These are phyloP conservation scores for Cyathus striatus DNA, from an alignment of 768 basidiomycete genomes.

Conservation along the genomic window DNA sequence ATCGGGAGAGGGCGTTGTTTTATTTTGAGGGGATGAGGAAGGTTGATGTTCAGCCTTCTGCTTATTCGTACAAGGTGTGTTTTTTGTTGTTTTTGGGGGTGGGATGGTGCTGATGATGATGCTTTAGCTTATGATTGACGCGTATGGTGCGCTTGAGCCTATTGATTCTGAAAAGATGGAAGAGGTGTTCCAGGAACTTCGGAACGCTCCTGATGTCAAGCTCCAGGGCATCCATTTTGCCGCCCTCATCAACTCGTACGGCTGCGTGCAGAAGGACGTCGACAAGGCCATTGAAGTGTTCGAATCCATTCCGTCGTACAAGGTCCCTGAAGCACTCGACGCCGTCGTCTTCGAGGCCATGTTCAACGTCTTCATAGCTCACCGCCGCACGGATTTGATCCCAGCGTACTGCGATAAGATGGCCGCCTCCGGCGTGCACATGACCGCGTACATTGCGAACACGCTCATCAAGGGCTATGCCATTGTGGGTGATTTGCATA, in stretches of 20 bases:
- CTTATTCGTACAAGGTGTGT: constrained; percentile 90
- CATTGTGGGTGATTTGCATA: constrained; percentile 60
- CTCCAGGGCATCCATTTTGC: constrained; percentile 57
- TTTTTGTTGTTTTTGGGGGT: background rate
- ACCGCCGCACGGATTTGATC: constrained; percentile 74
- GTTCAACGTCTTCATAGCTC: constrained; percentile 79
- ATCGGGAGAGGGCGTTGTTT: constrained; percentile 67
- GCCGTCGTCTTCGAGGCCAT: constrained; percentile 88
- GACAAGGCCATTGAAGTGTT: constrained; percentile 74
- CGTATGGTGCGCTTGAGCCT: constrained; percentile 83
- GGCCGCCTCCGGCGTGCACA: constrained; percentile 58
- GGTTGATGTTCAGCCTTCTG: constrained; percentile 66
- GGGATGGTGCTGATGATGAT: constrained; percentile 5
- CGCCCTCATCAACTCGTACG: constrained; percentile 84
- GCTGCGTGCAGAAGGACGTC: constrained; percentile 73
- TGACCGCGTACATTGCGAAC: constrained; percentile 96
- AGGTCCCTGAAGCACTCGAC: constrained; percentile 50
- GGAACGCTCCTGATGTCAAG: constrained; percentile 36
- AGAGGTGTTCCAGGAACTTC: constrained; percentile 56
- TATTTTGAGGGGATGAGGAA: constrained; percentile 66
- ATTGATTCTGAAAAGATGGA: constrained; percentile 72
- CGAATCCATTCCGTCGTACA: constrained; percentile 55
- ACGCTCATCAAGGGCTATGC: constrained; percentile 72
- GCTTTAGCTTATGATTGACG: constrained; percentile 76
- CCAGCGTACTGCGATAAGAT: constrained; percentile 63